Evolutionary conservation across 2,329 filamentous ascomycete genomes (phyloP).

Genomic region (Ascocoryne sarcoides): DNA sequence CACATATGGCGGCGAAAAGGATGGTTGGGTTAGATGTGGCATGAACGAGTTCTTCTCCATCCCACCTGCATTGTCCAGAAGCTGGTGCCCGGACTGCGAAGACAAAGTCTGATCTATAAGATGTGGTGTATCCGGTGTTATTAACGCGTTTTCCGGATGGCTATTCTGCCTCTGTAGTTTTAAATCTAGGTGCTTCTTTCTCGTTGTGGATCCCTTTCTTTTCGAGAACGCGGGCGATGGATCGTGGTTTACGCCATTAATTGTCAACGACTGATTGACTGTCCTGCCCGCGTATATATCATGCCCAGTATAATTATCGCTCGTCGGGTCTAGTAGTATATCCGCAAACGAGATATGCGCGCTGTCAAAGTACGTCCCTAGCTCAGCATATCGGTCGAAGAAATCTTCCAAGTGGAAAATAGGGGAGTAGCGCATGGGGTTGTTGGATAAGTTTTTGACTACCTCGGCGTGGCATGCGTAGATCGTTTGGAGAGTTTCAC

Average conservation of each 20-base stretch:
- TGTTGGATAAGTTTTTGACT: slow-evolving; percentile 62
- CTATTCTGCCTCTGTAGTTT: slow-evolving; percentile 25
- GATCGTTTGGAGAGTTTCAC: slow-evolving; percentile 68
- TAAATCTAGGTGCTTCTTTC: slow-evolving; percentile 30
- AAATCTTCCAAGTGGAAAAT: slow-evolving; percentile 83
- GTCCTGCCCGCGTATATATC: slow-evolving; percentile 38
- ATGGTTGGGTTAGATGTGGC: slow-evolving; percentile 17
- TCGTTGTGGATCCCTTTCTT: neutral
- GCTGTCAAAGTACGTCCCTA: slow-evolving; percentile 57
- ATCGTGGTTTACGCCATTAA: no score
- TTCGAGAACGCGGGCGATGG: no score
- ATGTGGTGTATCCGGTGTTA: slow-evolving; percentile 20
- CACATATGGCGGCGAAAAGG: neutral
- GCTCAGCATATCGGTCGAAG: slow-evolving; percentile 66
- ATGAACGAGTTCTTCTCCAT: slow-evolving; percentile 5
- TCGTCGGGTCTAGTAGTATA: slow-evolving; percentile 51
- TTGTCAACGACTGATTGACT: no score
- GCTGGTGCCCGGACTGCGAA: no score
- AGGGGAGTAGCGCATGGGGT: slow-evolving; percentile 63
- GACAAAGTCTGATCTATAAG: no score
- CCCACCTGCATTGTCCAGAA: neutral
- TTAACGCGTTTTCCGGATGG: slow-evolving; percentile 21
- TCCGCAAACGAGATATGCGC: slow-evolving; percentile 66
- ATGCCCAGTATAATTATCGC: slow-evolving; percentile 44
- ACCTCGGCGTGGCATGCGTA: slow-evolving; percentile 73